Conservation (phyloP, 2,329 filamentous ascomycete species). For the Dactylonectria macrodidyma region DNA sequence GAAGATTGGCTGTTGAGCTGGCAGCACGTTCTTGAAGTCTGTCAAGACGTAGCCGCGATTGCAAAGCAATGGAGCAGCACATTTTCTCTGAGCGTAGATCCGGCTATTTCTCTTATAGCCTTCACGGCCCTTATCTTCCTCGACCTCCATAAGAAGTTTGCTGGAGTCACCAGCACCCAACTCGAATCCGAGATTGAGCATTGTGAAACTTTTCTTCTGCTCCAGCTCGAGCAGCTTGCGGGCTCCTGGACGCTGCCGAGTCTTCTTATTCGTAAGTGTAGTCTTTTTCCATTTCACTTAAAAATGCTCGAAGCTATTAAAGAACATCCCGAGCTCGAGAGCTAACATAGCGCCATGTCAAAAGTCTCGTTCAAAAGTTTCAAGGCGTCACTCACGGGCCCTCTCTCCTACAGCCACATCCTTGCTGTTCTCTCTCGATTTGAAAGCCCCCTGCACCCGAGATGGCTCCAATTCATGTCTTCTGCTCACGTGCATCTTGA, state of each 20-base stretch:
- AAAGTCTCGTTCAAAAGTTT: constrained; percentile 7
- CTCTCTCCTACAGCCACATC: not conserved
- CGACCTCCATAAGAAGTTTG: constrained; percentile 1
- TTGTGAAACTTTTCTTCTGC: not conserved
- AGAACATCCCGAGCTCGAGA: too few relatives aligned
- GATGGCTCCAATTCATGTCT: constrained; percentile 3
- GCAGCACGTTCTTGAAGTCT: constrained; percentile 7
- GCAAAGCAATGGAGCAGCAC: constrained; percentile 4
- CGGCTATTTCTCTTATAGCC: not conserved
- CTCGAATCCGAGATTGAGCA: constrained; percentile 1
- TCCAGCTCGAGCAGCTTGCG: not conserved
- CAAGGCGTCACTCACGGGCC: not conserved
- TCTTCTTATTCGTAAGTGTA: constrained; percentile 1
- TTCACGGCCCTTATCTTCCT: not conserved
- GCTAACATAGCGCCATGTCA: not conserved
- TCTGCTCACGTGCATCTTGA: not conserved
- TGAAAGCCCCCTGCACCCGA: constrained; percentile 2
- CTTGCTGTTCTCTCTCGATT: not conserved
- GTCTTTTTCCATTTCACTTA: not conserved
- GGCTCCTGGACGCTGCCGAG: not conserved
- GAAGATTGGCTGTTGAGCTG: constrained; percentile 7
- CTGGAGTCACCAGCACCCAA: not conserved
- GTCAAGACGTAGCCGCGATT: not conserved
- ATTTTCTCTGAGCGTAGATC: constrained; percentile 4
- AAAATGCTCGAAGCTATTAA: not conserved